Conservation (phyloP, 306 rosid genomes). For the Mimosa pudica region DNA sequence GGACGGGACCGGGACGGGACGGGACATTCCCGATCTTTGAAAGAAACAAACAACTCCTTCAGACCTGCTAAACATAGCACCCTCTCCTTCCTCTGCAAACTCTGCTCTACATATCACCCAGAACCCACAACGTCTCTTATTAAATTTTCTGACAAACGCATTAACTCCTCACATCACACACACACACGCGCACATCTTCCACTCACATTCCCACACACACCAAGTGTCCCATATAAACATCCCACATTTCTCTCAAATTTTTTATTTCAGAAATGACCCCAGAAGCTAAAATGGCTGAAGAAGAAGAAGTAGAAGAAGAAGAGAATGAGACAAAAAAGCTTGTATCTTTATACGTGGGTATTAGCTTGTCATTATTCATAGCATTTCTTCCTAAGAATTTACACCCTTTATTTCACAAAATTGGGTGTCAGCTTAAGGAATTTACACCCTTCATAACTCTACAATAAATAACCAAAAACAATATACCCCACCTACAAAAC, state of each 20-base stretch:
- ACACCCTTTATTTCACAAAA: conserved; percentile 21
- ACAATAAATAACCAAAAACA: too few relatives aligned
- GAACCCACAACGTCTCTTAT: background rate
- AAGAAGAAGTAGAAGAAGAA: background rate
- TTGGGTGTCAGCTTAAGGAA: conserved; percentile 36
- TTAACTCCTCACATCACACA: background rate
- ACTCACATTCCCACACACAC: background rate
- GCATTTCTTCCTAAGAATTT: conserved; percentile 57
- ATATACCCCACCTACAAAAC: too few relatives aligned
- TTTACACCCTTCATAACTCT: too few relatives aligned
- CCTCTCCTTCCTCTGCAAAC: background rate
- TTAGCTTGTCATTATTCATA: conserved; percentile 56
- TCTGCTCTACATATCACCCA: background rate
- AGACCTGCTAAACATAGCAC: too few relatives aligned
- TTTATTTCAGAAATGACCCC: background rate
- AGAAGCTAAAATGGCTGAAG: background rate
- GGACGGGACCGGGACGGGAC: too few relatives aligned
- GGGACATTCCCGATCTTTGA: too few relatives aligned
- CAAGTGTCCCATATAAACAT: background rate
- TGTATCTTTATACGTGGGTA: conserved; percentile 50
- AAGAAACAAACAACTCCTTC: too few relatives aligned
- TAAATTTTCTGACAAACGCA: background rate
- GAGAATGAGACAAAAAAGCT: conserved; percentile 38
- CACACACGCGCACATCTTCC: background rate
- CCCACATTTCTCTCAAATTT: background rate